A percentile compares a stretch with the other conserved stretches of the same genome.
These are phyloP conservation scores for Piromyces finnis DNA, from an alignment of 192 early-diverging fungal species.

Conservation along the genomic window DNA sequence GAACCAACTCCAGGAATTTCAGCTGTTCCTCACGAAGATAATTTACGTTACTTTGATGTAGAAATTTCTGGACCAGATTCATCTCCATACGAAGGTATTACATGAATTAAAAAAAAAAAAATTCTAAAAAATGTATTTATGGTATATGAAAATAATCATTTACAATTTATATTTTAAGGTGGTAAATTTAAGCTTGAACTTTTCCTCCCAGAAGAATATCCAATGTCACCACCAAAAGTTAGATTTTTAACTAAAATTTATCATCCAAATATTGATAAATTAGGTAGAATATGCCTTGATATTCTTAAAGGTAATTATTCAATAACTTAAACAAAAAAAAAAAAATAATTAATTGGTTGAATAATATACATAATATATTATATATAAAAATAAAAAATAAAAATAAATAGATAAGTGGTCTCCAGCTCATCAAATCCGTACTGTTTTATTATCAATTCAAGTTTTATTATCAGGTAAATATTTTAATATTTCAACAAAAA, in stretches of 20 bases:
- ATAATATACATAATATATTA: no score
- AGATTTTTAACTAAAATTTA: constrained; percentile 97
- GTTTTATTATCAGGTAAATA: constrained; percentile 55
- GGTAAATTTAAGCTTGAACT: constrained; percentile 88
- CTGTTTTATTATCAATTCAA: constrained; percentile 91
- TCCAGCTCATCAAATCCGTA: constrained; percentile 93
- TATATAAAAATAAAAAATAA: no score
- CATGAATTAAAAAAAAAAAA: no score
- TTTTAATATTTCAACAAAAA: no score
- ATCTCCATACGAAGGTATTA: constrained; percentile 97
- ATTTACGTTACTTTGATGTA: constrained; percentile 94
- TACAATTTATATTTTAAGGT: constrained; percentile 36
- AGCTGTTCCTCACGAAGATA: constrained; percentile 77
- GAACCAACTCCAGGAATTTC: constrained; percentile 90
- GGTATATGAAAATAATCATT: no score
- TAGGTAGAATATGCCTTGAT: constrained; percentile 92
- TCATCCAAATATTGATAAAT: constrained; percentile 97
- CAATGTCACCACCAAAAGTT: constrained; percentile 96
- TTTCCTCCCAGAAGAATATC: constrained; percentile 92
- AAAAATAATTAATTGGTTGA: no score
- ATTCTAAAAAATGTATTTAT: no score
- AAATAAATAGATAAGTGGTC: constrained; percentile 81
- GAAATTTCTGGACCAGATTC: constrained; percentile 72
- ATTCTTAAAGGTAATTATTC: constrained; percentile 91
- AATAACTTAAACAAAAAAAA: no score